Base-by-base conservation (phyloP, 805 yeast genomes). In the Nakazawaea ambrosiae region DNA sequence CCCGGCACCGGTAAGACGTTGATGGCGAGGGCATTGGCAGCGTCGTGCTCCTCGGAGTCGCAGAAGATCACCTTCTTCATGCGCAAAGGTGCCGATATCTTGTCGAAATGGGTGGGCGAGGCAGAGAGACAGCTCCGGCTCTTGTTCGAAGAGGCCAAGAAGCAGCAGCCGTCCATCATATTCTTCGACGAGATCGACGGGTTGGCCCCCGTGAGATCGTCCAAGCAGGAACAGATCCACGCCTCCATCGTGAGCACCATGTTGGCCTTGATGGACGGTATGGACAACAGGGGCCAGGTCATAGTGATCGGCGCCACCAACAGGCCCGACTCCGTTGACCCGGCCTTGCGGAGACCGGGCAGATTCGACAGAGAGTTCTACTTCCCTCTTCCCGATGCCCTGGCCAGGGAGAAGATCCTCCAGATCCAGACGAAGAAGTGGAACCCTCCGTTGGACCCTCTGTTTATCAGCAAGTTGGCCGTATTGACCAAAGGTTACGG, bases 1-100 rank as follows among this genome's bases (percentile, higher is more conserved):
- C 98, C 98, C 3, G 98, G 98, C 46, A 92, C 98, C 0, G 98
- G 98, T 70, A 92, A 92, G 56, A 92, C 98, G 0, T 70, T 92
- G 36, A 87, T 92, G 96, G 98, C 98, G 0, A 66, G 98, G 42
- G 98, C 98, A 0, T 65, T 92, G 36, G 98, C 98, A 2, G 92
- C 97, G 0, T 84, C 95, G 46, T 88, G 96, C 49, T 84, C 96
- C 0, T 76, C 94, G 0, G 79, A 84, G 14, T 79, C 80, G 11
- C 68, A 81, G 43, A 90, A 92, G 48, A 88, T 92, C 41, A 88
- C 98, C 0, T 92, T 92, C 53, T 92, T 88, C 60, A 92, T 92
- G 98, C 67, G 99, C 45, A 92, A 92, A 56, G 99, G 98, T 46
- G 97, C 98, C 0, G 98, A 92, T 57, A 84, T 95, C 54, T 65